phyloP scores from a whole-genome alignment of 2,329 filamentous ascomycete species.

The Periconia sp. region DNA sequence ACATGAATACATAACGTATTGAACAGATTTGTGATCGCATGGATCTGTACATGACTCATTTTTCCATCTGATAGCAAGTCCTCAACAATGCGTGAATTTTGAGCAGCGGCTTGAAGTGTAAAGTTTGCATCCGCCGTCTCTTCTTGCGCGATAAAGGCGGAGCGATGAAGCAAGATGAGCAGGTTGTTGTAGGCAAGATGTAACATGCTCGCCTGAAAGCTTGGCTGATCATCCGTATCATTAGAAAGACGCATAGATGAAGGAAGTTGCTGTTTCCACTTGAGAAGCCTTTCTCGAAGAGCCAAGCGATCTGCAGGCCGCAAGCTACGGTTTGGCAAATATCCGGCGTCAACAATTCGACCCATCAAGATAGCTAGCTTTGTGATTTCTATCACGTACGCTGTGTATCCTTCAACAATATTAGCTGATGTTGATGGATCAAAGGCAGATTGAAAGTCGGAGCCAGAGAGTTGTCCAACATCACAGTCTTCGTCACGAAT shows the following conservation, averaged over 20 bases:
- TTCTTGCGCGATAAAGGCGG: conserved; percentile 48
- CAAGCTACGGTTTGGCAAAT: conserved; percentile 29
- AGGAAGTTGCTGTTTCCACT: conserved; percentile 50
- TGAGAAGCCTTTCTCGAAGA: conserved; percentile 42
- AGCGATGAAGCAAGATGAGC: conserved; percentile 54
- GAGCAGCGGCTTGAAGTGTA: conserved; percentile 54
- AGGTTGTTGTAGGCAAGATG: conserved; percentile 57
- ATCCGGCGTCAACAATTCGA: conserved; percentile 47
- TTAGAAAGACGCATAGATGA: conserved; percentile 41
- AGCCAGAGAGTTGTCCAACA: conserved; percentile 45
- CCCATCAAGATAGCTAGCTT: conserved; percentile 47
- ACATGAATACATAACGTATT: conserved; percentile 58
- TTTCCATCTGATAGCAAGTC: conserved; percentile 54
- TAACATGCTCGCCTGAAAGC: conserved; percentile 48
- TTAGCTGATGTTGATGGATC: conserved; percentile 25
- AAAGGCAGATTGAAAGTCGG: conserved; percentile 47
- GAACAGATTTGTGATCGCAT: conserved; percentile 57
- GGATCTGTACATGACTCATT: conserved; percentile 54
- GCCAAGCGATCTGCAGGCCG: conserved; percentile 18
- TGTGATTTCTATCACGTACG: conserved; percentile 47
- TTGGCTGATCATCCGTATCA: conserved; percentile 34
- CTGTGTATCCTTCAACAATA: conserved; percentile 40
- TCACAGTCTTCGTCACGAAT: conserved; percentile 60
- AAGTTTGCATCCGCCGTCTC: conserved; percentile 43
- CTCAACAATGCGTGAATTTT: conserved; percentile 55